Evolutionary conservation across 1,284 basidiomycete species (phyloP).

Genomic region (Tilletia indica): DNA sequence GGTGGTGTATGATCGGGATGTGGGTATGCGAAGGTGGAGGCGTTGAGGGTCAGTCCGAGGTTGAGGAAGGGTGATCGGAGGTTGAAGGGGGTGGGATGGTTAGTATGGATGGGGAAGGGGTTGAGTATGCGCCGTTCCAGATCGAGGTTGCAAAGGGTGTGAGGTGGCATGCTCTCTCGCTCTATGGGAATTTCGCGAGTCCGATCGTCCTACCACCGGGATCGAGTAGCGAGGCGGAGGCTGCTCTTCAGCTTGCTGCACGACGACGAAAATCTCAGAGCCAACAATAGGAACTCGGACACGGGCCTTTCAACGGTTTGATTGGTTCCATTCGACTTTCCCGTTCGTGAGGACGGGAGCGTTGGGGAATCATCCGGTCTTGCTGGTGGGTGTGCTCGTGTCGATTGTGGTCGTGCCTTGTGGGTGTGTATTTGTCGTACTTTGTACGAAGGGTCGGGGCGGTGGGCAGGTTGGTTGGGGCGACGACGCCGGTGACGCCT

Average conservation of each 20-base stretch:
- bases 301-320: neutral
- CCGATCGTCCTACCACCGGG: slow-evolving; percentile 3
- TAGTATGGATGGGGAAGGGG: slow-evolving; percentile 76
- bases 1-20: slow-evolving; percentile 38
- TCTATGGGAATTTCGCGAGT: slow-evolving; percentile 15
- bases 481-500: too few relatives aligned
- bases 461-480: neutral
- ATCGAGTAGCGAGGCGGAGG: neutral
- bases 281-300: slow-evolving; percentile 2
- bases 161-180: neutral
- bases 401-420: slow-evolving; percentile 4
- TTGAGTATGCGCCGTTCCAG: slow-evolving; percentile 75
- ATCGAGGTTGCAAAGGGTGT: slow-evolving; percentile 74
- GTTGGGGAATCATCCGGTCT: slow-evolving; percentile 11
- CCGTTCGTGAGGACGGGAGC: neutral
- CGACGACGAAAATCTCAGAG: neutral
- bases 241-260: neutral
- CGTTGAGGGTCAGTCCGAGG: slow-evolving; percentile 47
- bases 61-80: slow-evolving; percentile 32
- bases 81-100: slow-evolving; percentile 34
- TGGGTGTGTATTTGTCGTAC: neutral
- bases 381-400: slow-evolving; percentile 8
- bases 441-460: neutral
- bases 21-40: slow-evolving; percentile 51
- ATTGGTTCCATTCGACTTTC: too few relatives aligned